phyloP scores from a whole-genome alignment of 2,329 filamentous ascomycete species.

The Chaetomiaceae sp. region DNA sequence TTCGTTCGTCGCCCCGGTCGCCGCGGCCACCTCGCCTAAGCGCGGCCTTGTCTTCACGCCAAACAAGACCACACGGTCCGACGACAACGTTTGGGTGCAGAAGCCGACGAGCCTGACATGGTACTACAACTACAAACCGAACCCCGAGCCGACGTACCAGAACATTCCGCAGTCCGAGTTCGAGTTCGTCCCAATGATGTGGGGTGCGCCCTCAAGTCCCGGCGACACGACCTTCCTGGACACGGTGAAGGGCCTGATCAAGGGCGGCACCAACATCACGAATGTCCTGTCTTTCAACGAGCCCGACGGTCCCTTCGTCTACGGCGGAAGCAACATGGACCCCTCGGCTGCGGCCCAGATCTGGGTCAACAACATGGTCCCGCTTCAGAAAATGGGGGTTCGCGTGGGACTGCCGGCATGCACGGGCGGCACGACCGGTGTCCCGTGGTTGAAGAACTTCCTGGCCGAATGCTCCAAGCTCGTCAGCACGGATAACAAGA shows the following conservation, averaged over 20 bases:
- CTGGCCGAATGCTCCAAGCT: slow-evolving; percentile 58
- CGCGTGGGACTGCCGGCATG: slow-evolving; percentile 67
- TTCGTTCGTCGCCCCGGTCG: slow-evolving; percentile 19
- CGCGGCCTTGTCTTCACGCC: slow-evolving; percentile 69
- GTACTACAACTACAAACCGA: slow-evolving; percentile 75
- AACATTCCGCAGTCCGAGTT: slow-evolving; percentile 50
- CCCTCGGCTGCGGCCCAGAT: slow-evolving; percentile 58
- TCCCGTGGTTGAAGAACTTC: slow-evolving; percentile 64
- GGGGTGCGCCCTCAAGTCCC: slow-evolving; percentile 51
- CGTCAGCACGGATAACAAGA: slow-evolving; percentile 40
- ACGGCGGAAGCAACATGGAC: slow-evolving; percentile 59
- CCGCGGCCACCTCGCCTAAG: slow-evolving; percentile 48
- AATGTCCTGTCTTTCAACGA: slow-evolving; percentile 77
- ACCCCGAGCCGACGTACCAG: slow-evolving; percentile 50
- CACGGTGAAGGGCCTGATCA: slow-evolving; percentile 52
- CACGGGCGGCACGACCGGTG: slow-evolving; percentile 55
- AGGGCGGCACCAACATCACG: slow-evolving; percentile 51
- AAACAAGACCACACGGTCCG: slow-evolving; percentile 47
- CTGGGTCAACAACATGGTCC: slow-evolving; percentile 69
- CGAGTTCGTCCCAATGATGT: slow-evolving; percentile 78
- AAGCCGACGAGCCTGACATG: slow-evolving; percentile 60
- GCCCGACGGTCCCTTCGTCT: slow-evolving; percentile 54
- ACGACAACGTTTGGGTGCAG: slow-evolving; percentile 62
- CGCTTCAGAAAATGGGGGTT: slow-evolving; percentile 58
- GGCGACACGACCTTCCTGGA: slow-evolving; percentile 57